Base-by-base conservation (phyloP, 164 flowering plant genomes). In the Hamamelis virginiana region DNA sequence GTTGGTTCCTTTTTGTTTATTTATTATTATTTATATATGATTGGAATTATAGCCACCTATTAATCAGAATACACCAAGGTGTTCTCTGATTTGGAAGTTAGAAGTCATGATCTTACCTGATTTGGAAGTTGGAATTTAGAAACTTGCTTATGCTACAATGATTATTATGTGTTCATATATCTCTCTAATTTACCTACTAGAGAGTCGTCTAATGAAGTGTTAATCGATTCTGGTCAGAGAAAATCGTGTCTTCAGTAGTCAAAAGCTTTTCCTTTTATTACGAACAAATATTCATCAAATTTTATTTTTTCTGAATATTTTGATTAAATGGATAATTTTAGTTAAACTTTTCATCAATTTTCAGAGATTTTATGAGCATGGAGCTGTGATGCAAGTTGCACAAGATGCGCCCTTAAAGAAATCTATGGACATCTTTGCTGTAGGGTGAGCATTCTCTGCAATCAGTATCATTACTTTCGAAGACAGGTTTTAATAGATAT, bases 351-450 rank as follows among this genome's bases (percentile, higher is more conserved):
- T 59, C 48, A 19, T 65, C 28, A 55, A 66, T 68, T 80, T 75
- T 38, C 87, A 93, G 98, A 91, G 98, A 80, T 93, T 93, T 78
- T 91, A 88, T 82, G 97, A 93, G 81, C 94, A 88, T 84, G 93
- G 97, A 72, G 91, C 90, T 76, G 99, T 91, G 80, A 78, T 77
- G 78, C 92, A 86, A 77, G 89, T 84, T 64, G 81, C 90, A 64
- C 89, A 89, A 66, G 97, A 91, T 87, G 91, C 97, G 65, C 87
- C 90, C 28, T 77, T 96, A 64, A 86, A 74, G 77, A 89, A 92
- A 65, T 87, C 97, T 27, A 96, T 96, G 99, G 99, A 93, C 80
- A 89, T 96, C 74, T 96, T 96, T 81, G 78, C 99, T 66, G 92
- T 87, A 9, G 99, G 99, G 98, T 96, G 78, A 84, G 92, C 74